Evolutionary conservation across 345 rosid species (phyloP), one percentile per base, ranked within the genome.

Genomic region (Salix caprea): DNA sequence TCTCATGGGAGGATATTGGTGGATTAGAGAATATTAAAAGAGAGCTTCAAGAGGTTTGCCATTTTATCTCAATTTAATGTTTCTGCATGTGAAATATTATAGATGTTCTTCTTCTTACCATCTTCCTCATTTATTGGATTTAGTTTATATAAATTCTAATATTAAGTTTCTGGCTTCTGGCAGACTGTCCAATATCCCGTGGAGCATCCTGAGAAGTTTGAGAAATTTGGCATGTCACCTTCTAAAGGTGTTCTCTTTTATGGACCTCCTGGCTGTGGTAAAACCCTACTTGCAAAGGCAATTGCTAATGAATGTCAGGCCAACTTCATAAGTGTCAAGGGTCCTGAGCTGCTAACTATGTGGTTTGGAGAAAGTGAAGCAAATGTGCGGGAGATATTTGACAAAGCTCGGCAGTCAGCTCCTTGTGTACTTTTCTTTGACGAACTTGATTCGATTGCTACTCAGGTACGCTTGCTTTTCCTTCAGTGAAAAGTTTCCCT

Each of bases 341-440:
- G 85, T 52, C 82, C 85, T 40, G 80, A 82, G 83, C 32, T 83
- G 54, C 52, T 83, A 32, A 83, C 83, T 54, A 80, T 80, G 86
- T 83, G 86, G 83, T 83, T 83, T 67, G 83, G 86, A 39, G 86
- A 83, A 62, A 77, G 86, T 71, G 86, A 83, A 68, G 86, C 83
- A 46, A 80, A 83, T 74, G 86, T 80, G 26, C 72, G 81, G 39
- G 83, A 80, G 56, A 79, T 79, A 42, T 79, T 83, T 39, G 86
- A 83, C 81, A 83, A 83, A 79, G 85, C 85, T 36, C 69, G 77
- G 8, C 86, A 80, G 48, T 83, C 86, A 50, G 86, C 83, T 68
- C 83, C 86, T 3, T 83, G 86, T 24, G 83, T 77, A 13, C 84
- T 84, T 37, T 80, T 78, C 86, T 84, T 84, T 50, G 84, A 84